These are phyloP conservation scores for Fragaria nilgerrensis DNA, from an alignment of 306 rosid species.

Conservation along the genomic window DNA sequence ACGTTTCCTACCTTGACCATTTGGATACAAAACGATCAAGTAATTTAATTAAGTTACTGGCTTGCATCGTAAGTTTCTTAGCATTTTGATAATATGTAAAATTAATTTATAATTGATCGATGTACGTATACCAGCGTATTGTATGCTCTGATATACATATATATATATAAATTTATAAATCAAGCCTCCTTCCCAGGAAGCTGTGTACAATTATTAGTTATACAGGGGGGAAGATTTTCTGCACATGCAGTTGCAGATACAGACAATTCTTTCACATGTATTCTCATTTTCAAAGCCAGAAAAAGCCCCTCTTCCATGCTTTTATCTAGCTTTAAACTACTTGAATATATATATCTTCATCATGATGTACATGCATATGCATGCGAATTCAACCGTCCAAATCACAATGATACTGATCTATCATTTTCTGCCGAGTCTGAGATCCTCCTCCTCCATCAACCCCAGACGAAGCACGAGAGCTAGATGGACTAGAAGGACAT, in stretches of 20 bases:
- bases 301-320: not conserved
- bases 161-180: no score
- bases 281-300: constrained; percentile 4
- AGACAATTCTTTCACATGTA: not conserved
- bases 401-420: not conserved
- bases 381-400: constrained; percentile 4
- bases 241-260: constrained; percentile 16
- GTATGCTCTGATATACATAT: no score
- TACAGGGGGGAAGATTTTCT: not conserved
- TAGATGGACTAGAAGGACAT: not conserved
- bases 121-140: no score
- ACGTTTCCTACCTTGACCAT: no score
- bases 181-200: not conserved
- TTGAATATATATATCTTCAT: not conserved
- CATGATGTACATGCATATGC: not conserved
- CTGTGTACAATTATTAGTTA: not conserved
- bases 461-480: not conserved
- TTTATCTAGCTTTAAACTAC: not conserved
- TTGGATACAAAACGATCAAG: no score
- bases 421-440: not conserved
- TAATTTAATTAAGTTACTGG: no score
- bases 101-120: no score
- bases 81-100: no score
- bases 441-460: not conserved
- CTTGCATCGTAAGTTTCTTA: no score